Evolutionary conservation across 805 yeast species (phyloP).

Genomic region (Zygotorulaspora sp.): DNA sequence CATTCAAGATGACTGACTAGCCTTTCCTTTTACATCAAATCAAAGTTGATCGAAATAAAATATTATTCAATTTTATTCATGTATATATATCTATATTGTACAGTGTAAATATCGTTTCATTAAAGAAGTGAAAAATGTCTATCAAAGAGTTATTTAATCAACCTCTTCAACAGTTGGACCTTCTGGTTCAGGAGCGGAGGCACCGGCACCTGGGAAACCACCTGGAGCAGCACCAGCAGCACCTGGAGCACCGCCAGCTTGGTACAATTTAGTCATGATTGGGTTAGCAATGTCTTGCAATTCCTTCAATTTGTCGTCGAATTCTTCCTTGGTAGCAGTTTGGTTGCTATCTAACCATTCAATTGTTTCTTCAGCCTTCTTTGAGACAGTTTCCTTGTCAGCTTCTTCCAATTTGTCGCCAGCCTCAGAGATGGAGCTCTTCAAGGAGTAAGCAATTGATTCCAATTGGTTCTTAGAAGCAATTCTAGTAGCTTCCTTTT

Average conservation of each 20-base stretch:
- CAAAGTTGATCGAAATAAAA: too few species aligned
- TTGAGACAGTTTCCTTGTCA: constrained; percentile 68
- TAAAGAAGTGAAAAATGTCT: constrained; percentile 7
- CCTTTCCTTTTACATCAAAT: too few species aligned
- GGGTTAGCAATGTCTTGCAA: constrained; percentile 96
- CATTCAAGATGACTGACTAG: too few species aligned
- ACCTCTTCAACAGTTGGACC: constrained; percentile 82
- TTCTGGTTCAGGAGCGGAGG: constrained; percentile 57
- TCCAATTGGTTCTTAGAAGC: constrained; percentile 94
- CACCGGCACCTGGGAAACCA: constrained; percentile 62
- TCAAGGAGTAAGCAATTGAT: constrained; percentile 91
- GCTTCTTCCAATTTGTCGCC: constrained; percentile 74
- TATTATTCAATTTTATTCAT: constrained; percentile 1
- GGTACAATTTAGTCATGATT: constrained; percentile 94
- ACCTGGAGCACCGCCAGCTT: constrained; percentile 79
- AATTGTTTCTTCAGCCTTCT: constrained; percentile 81
- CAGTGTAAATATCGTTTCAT: constrained; percentile 11
- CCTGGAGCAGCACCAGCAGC: constrained; percentile 62
- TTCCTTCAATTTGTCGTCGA: constrained; percentile 90
- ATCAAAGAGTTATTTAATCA: constrained; percentile 46
- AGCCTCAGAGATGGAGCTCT: constrained; percentile 72
- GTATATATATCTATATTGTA: constrained; percentile 6
- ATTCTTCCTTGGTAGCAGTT: constrained; percentile 91
- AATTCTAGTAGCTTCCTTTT: constrained; percentile 87
- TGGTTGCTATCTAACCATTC: constrained; percentile 90